These are phyloP conservation scores for Penicillium expansum DNA, from an alignment of 2,329 filamentous ascomycete genomes.

Conservation along the genomic window DNA sequence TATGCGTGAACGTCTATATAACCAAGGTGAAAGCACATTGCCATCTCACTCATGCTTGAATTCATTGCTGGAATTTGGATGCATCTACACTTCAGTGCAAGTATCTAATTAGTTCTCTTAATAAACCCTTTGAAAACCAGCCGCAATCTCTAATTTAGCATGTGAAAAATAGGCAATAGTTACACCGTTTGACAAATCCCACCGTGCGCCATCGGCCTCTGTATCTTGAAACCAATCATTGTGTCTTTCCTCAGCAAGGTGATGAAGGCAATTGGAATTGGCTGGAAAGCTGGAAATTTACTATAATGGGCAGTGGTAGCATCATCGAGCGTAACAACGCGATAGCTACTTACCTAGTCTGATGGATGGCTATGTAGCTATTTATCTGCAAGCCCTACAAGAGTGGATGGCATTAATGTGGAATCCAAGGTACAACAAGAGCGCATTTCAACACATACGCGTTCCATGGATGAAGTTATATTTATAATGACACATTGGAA, in stretches of 20 bases:
- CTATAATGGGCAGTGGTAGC: not conserved
- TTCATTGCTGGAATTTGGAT: not conserved
- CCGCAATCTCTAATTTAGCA: not conserved
- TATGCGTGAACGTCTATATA: not conserved
- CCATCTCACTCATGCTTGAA: not conserved
- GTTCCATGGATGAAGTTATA: not conserved
- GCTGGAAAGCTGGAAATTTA: not conserved
- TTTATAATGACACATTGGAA: not conserved
- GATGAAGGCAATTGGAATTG: too few species aligned
- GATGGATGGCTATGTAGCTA: too few species aligned
- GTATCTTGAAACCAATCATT: not conserved
- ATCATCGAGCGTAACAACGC: not conserved
- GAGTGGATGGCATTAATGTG: not conserved
- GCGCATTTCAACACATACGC: not conserved
- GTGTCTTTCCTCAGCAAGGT: not conserved
- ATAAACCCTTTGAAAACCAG: not conserved
- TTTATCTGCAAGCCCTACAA: too few species aligned
- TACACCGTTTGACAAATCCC: not conserved
- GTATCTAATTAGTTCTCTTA: not conserved
- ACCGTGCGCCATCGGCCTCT: not conserved
- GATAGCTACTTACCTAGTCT: not conserved
- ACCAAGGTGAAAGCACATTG: not conserved
- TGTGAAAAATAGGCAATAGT: not conserved
- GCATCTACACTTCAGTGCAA: not conserved
- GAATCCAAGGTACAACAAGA: not conserved